Evolutionary conservation across 2,329 filamentous ascomycete genomes (phyloP), one percentile per base, ranked within the genome.

Genomic region (Aspergillus sp.): DNA sequence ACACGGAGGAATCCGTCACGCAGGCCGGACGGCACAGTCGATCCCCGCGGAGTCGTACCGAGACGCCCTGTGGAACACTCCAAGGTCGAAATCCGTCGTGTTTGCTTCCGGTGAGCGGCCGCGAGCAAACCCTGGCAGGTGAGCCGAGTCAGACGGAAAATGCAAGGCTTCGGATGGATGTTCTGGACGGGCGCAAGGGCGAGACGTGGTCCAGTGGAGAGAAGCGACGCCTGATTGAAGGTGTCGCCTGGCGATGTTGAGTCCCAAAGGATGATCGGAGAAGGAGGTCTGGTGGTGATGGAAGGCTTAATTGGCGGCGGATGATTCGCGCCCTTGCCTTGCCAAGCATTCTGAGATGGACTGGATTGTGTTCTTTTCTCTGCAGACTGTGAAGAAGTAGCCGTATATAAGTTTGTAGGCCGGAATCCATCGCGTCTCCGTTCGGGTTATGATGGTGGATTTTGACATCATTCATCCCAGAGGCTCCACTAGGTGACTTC

Each of bases 341-440:
- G 57, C 57, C 58, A 57, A 60, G 59, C 56, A 60, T 61, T 60
- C 58, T 56, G 35, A 47, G 45, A 50, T 43, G 40, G 7, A 16
- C 7, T 17, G 19, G 17, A 4, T 5, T 17, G 11, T 22, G 1
- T 38, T 17, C 35, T n/a, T 38, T 38, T 17, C 19, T 17, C 16
- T 7, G 35, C 35, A 3, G 11, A 38, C 13, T 11, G 6, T 38
- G 35, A 17, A 38, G 35, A 11, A 38, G 35, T 38, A 13, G 35
- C 6, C 16, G 35, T n/a, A 38, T 38, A 38, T 38, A 30, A 30
- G 26, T 3, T 30, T 11, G 26, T 30, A 30, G 26, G 22, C 22
- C 26, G 26, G 26, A 30, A 30, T 11, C 6, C 26, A 30, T 11
- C 26, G 26, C 26, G 26, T 11, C 26, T 30, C 26, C 8, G 22